A percentile compares a stretch with the other conserved stretches of the same genome.
These are phyloP conservation scores for Fusarium clavum DNA, from an alignment of 2,329 filamentous ascomycete species.

Conservation along the genomic window DNA sequence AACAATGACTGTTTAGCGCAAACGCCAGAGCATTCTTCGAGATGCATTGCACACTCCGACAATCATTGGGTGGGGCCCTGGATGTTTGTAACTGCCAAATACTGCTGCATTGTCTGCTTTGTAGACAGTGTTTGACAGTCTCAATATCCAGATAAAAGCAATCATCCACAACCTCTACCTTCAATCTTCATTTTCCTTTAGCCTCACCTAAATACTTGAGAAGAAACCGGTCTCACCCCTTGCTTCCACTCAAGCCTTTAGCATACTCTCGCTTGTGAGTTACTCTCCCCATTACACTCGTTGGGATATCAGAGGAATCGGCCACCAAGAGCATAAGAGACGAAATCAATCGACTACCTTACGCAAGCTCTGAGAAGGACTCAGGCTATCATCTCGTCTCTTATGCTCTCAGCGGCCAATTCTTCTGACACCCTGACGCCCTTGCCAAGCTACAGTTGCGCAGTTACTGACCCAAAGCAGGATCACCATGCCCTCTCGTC, in stretches of 20 bases:
- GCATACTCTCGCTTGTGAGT: neutral
- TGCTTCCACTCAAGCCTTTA: neutral
- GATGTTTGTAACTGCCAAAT: neutral
- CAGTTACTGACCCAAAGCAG: neutral
- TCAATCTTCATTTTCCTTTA: neutral
- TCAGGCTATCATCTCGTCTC: neutral
- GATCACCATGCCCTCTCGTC: neutral
- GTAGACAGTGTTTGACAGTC: neutral
- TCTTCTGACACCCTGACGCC: neutral
- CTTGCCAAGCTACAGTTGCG: neutral
- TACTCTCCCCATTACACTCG: neutral
- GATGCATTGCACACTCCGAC: neutral
- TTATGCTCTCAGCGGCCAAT: neutral
- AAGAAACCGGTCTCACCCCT: neutral
- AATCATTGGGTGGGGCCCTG: neutral
- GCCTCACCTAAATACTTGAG: neutral
- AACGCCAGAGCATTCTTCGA: fast-evolving
- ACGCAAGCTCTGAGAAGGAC: too few relatives aligned
- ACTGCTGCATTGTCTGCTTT: neutral
- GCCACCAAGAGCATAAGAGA: too few relatives aligned
- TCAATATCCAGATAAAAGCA: neutral
- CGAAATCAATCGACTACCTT: too few relatives aligned
- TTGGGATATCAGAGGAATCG: too few relatives aligned
- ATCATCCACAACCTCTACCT: neutral
- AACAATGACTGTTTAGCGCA: neutral